Evolutionary conservation across 495 filamentous ascomycete species (phyloP), one percentile per base, ranked within the genome.

Genomic region (Talaromyces proteolyticus): DNA sequence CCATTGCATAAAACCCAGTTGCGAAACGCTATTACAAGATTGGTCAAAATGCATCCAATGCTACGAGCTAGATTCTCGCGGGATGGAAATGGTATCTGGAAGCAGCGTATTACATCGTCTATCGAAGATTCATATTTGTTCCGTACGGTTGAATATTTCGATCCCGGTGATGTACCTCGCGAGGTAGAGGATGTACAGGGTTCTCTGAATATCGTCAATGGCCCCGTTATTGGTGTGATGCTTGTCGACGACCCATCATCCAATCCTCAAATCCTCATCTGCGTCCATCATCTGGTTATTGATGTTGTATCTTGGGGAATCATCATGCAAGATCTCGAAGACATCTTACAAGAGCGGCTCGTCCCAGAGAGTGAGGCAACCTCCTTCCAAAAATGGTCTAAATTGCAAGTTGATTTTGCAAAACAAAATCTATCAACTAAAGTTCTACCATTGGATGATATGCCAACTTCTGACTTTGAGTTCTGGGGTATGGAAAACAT

Each of bases 271-370:
- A 42, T 63, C 6, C 53, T 54, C n/a, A 43, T 65, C 4, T 64
- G 67, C 2, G 77, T 73, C 1, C 80, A 85, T 55, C 81, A 83
- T 50, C 64, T 84, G 1, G 77, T 77, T 3, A 67, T 84, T 22
- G 81, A 85, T 57, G 64, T 79, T 6, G 70, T 77, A 8, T 84
- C 81, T 1, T 83, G 79, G 80, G 60, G 70, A 5, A 62, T 81
- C 48, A 72, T 85, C 25, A 65, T 78, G 12, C 61, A 75, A n/a
- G 81, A 84, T 47, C 57, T 84, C 4, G 78, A 81, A 48, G 68
- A 75, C 29, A 52, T 82, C 1, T 55, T 84, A n/a, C 57, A 61
- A 22, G 61, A 56, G 16, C 65, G 42, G 6, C 16, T 14, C 3
- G 40, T 38, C 7, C 5, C 24, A 14, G 18, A 23, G 20, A 50